These are phyloP conservation scores for Heliamphora pulchella DNA, from an alignment of 179 eudicot species.

Conservation along the genomic window DNA sequence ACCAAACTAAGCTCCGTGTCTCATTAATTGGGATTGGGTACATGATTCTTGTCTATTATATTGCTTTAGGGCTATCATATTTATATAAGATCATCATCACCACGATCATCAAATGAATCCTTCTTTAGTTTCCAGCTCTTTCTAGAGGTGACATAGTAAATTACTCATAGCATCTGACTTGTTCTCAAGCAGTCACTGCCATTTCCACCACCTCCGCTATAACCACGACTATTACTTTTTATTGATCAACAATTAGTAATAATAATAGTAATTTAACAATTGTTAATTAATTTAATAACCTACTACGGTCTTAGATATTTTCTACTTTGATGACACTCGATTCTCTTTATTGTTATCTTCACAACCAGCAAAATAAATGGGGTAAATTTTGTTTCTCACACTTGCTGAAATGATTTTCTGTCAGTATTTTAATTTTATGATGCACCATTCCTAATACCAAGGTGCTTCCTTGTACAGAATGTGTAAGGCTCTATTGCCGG, in stretches of 20 bases:
- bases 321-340: neutral
- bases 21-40: neutral
- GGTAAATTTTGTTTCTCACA: neutral
- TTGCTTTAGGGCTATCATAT: neutral
- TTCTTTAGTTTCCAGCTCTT: neutral
- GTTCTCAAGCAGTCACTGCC: neutral
- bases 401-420: neutral
- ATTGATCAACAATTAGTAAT: neutral
- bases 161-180: neutral
- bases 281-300: neutral
- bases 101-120: neutral
- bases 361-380: neutral
- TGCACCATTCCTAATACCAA: constrained; percentile 2
- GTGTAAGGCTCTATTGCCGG: constrained; percentile 93
- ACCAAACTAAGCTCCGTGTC: too few relatives aligned
- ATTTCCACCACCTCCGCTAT: neutral
- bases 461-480: constrained; percentile 40
- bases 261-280: neutral
- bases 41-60: neutral
- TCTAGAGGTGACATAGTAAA: neutral
- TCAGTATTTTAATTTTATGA: constrained; percentile 1
- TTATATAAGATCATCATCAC: neutral
- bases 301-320: neutral
- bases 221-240: neutral
- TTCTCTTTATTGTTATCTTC: neutral